Base-by-base conservation (phyloP, 495 filamentous ascomycete species). In the Thozetella sp. region DNA sequence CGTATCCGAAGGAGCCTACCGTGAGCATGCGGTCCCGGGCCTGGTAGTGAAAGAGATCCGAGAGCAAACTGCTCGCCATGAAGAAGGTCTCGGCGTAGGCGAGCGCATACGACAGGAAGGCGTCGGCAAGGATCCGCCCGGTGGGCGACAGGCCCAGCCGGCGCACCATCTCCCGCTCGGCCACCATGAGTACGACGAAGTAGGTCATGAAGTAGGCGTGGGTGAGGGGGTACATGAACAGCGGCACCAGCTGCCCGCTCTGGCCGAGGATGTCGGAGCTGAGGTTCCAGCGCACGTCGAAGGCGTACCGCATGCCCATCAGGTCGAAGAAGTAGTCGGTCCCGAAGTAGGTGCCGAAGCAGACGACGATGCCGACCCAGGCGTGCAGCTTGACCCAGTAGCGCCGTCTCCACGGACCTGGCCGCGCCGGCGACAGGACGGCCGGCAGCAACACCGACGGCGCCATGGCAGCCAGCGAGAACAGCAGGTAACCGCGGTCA, bases 151-250 rank as follows among this genome's bases (percentile, higher is more conserved):
- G 25, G 11, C 3, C 11, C 24, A n/a, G 4, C 22, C 56, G 45
- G 24, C 19, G 1, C 12, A 50, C 40, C 6, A 50, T n/a, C 45
- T 37, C 13, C 3, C 48, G 19, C 26, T 58, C 56, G 11, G 30
- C 24, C 13, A 24, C 27, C 46, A 58, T 40, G 11, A 58, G 48
- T 11, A 34, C 26, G 24, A 25, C n/a, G 25, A 52, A 58, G 22
- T 58, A 58, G 10, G 24, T 51, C 56, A 58, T 58, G 26, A 58
- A 58, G 48, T 58, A 58, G 3, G 56, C 56, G 30, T 58, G 56
- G 13, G 56, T 58, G 25, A 58, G 56, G 2, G 46, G 56, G 20
- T 58, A 58, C 46, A 58, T 58, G 56, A 58, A 58, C 15, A 58
- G 17, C 17, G 56, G 56, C 25, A 58, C 56, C 13, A 1, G 6